Conservation (phyloP, 306 rosid genomes). For the Calophaca sinica region DNA sequence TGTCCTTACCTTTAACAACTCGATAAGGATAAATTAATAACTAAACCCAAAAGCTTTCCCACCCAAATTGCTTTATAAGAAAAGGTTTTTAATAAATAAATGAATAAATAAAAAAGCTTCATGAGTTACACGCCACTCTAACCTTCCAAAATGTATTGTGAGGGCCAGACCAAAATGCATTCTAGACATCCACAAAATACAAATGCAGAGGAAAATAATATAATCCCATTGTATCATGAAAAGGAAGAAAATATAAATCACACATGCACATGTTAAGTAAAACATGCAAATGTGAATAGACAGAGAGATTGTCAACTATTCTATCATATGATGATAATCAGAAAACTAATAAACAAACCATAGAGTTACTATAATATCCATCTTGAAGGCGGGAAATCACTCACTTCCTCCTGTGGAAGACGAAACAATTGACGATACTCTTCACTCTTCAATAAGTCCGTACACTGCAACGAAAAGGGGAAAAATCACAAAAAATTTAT, state of each 20-base stretch:
- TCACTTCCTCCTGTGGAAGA: constrained; percentile 88
- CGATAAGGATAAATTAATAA: neutral
- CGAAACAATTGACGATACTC: constrained; percentile 96
- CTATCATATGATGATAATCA: constrained; percentile 20
- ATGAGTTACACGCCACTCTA: constrained; percentile 12
- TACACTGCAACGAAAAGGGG: constrained; percentile 51
- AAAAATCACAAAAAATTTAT: constrained; percentile 9
- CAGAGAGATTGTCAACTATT: constrained; percentile 28
- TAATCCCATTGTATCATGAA: constrained; percentile 34
- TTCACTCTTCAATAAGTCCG: constrained; percentile 72
- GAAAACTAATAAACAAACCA: constrained; percentile 23
- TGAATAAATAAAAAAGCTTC: neutral
- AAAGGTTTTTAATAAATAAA: neutral
- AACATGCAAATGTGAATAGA: constrained; percentile 30
- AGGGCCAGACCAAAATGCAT: constrained; percentile 12
- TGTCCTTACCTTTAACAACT: constrained; percentile 4
- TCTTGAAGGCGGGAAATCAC: constrained; percentile 47
- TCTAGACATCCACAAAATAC: constrained; percentile 24
- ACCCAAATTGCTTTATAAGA: neutral
- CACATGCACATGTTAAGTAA: neutral
- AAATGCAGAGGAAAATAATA: neutral
- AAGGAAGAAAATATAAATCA: constrained; percentile 9
- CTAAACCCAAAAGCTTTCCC: neutral
- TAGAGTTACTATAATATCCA: constrained; percentile 15
- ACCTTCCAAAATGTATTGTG: neutral